Percentiles rank a stretch among this genome's conserved stretches.
Conservation (phyloP, 768 basidiomycete species). For the Chalciporus pseudorubinellus region DNA sequence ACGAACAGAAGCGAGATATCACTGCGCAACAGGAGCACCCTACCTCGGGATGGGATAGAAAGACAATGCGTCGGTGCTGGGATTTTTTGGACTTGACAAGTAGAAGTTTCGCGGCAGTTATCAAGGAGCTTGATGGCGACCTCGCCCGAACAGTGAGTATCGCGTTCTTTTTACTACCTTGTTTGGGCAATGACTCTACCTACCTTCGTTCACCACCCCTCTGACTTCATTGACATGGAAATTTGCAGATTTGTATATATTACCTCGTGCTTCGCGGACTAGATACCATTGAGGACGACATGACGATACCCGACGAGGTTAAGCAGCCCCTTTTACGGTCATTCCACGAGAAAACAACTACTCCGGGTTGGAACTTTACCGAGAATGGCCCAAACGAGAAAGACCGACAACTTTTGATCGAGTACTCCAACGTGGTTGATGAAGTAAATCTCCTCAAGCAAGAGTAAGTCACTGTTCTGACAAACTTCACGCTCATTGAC, state of each 20-base stretch:
- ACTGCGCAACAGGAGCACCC: constrained; percentile 67
- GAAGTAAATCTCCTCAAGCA: constrained; percentile 72
- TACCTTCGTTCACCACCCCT: too few species aligned
- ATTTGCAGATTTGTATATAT: constrained; percentile 80
- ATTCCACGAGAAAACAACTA: constrained; percentile 76
- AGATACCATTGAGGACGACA: constrained; percentile 99
- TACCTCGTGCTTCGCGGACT: constrained; percentile 91
- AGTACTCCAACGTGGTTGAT: constrained; percentile 77
- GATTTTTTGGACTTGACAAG: constrained; percentile 84
- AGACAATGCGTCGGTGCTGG: constrained; percentile 89
- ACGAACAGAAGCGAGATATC: constrained; percentile 82
- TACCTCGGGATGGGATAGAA: constrained; percentile 84
- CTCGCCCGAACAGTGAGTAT: constrained; percentile 82
- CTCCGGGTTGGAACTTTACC: constrained; percentile 83
- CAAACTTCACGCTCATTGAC: background rate
- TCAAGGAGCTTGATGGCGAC: constrained; percentile 95
- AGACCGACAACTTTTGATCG: constrained; percentile 79
- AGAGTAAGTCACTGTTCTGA: constrained; percentile 39
- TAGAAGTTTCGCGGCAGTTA: constrained; percentile 87
- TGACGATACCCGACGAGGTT: constrained; percentile 83
- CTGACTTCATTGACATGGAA: too few species aligned
- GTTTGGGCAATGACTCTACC: background rate
- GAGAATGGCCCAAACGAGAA: constrained; percentile 85
- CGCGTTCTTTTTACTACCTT: background rate
- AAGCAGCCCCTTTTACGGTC: constrained; percentile 84